Evolutionary conservation across 2,329 filamentous ascomycete species (phyloP).

Genomic region (Fusarium papillatum): DNA sequence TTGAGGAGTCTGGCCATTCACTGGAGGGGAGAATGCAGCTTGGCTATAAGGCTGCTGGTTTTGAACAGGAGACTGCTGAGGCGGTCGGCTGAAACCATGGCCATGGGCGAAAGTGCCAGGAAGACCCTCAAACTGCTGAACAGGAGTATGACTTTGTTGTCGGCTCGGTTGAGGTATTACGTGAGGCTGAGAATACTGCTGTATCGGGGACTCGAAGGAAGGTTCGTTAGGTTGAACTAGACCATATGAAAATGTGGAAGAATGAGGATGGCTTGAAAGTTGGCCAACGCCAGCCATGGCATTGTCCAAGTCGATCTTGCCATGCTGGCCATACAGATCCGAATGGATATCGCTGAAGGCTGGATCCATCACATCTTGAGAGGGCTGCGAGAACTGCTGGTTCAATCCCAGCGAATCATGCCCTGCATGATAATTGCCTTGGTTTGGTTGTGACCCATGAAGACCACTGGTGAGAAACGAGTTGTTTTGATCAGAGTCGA

Average conservation of each 20-base stretch:
- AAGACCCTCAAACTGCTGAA: constrained; percentile 49
- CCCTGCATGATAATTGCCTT: constrained; percentile 47
- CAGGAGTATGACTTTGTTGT: constrained; percentile 50
- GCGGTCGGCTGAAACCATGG: constrained; percentile 42
- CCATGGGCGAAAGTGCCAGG: constrained; percentile 44
- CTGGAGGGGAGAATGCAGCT: constrained; percentile 41
- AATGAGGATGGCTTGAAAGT: constrained; percentile 47
- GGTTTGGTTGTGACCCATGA: constrained; percentile 45
- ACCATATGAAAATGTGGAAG: constrained; percentile 51
- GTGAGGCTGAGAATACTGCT: constrained; percentile 50
- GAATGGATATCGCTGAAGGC: constrained; percentile 53
- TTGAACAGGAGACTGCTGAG: constrained; percentile 48
- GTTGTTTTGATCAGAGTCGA: constrained; percentile 49
- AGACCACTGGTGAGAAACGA: constrained; percentile 49
- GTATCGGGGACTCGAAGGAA: constrained; percentile 48
- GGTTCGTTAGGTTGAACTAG: constrained; percentile 50
- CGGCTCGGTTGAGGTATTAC: constrained; percentile 48
- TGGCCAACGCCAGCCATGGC: constrained; percentile 48
- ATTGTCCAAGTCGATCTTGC: constrained; percentile 47
- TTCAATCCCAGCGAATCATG: constrained; percentile 49
- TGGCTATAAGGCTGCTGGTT: constrained; percentile 44
- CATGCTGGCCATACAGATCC: constrained; percentile 53
- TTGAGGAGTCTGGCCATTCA: constrained; percentile 44
- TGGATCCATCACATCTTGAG: constrained; percentile 53
- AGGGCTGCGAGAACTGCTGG: constrained; percentile 51